Percentiles rank a stretch among this genome's conserved stretches.
Conservation (phyloP, 2,329 filamentous ascomycete species). For the Pseudonectria buxi region DNA sequence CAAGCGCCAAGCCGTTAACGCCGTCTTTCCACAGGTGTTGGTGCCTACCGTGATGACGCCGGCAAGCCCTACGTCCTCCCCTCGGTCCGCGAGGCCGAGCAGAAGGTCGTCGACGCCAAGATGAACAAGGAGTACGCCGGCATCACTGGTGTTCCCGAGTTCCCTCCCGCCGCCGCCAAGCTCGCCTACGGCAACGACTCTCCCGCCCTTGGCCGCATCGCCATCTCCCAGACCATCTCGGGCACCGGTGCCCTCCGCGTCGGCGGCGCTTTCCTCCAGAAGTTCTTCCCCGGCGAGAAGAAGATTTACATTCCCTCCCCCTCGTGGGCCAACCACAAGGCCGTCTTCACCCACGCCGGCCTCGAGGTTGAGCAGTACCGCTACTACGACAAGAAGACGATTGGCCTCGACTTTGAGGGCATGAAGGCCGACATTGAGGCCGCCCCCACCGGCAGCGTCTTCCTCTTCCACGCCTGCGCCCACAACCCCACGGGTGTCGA, state of each 20-base stretch:
- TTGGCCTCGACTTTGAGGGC: conserved; percentile 94
- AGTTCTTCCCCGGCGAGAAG: conserved; percentile 87
- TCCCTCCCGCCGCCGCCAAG: conserved; percentile 84
- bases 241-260: conserved; percentile 94
- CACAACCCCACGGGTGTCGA: conserved; percentile 98
- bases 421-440: conserved; percentile 85
- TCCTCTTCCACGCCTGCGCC: conserved; percentile 93
- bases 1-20: no score
- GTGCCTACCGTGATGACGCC: conserved; percentile 95
- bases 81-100: conserved; percentile 82
- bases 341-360: conserved; percentile 90
- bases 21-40: no score
- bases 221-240: conserved; percentile 96
- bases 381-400: conserved; percentile 99
- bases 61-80: conserved; percentile 98
- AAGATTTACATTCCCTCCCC: conserved; percentile 94
- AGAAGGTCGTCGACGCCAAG: conserved; percentile 69
- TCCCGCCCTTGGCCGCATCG: conserved; percentile 68
- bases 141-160: conserved; percentile 91
- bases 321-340: conserved; percentile 97
- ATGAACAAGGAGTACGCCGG: conserved; percentile 97
- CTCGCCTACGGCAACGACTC: conserved; percentile 86
- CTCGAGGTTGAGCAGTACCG: conserved; percentile 90
- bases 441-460: conserved; percentile 77
- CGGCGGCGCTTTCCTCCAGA: conserved; percentile 84